Evolutionary conservation across 1,284 basidiomycete genomes (phyloP).

Genomic region (Cutaneotrichosporon sp.): DNA sequence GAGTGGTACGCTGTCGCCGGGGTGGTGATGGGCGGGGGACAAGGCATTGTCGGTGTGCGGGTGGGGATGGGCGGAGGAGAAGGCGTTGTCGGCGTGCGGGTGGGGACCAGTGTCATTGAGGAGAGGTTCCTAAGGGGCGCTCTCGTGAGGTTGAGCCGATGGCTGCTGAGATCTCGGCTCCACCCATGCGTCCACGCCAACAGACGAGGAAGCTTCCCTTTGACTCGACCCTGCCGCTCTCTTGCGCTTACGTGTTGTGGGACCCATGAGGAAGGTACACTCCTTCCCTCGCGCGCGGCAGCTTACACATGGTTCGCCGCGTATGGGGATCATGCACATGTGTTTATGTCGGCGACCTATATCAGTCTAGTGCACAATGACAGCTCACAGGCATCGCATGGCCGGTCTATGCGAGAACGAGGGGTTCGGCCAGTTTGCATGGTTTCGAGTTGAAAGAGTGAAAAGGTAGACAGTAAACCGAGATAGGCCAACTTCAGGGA

Average conservation of each 20-base stretch:
- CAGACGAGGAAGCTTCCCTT: not conserved
- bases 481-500: slow-evolving; percentile 5
- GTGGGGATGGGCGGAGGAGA: no score
- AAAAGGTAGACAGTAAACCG: not conserved
- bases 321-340: slow-evolving; percentile 33
- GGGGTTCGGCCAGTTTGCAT: slow-evolving; percentile 4
- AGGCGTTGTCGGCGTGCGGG: no score
- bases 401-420: slow-evolving; percentile 20
- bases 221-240: not conserved
- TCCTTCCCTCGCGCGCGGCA: slow-evolving; percentile 26
- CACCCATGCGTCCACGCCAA: not conserved
- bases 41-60: no score
- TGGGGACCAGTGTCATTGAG: no score
- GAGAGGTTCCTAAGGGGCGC: no score
- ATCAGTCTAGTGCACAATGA: not conserved
- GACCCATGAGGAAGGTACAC: slow-evolving; percentile 38
- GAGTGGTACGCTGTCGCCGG: slow-evolving; percentile 13
- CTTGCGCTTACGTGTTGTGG: slow-evolving; percentile 31
- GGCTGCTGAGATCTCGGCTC: not conserved
- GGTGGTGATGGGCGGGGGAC: not conserved
- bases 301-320: slow-evolving; percentile 32
- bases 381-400: slow-evolving; percentile 21
- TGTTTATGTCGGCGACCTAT: slow-evolving; percentile 37
- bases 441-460: not conserved
- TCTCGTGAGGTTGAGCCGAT: not conserved